Conservation (phyloP, 2,329 filamentous ascomycete species). For the Aspergillus cejpii region DNA sequence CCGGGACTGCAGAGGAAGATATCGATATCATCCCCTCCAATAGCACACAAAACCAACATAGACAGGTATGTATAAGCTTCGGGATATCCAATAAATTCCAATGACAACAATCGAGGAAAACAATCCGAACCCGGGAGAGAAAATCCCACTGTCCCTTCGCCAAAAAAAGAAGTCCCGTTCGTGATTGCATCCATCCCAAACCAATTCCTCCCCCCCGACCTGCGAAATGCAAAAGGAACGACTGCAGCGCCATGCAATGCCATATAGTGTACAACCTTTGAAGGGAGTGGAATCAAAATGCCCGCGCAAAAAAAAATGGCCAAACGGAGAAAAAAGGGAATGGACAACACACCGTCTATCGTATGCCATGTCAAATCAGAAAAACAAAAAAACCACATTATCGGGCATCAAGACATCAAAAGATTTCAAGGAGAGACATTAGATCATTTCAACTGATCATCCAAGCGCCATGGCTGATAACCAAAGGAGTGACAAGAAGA, state of each 20-base stretch:
- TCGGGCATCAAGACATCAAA: conserved; percentile 30
- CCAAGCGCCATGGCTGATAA: conserved; percentile 18
- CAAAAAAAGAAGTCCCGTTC: conserved; percentile 5
- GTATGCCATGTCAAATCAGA: conserved; percentile 21
- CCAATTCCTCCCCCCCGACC: conserved; percentile 20
- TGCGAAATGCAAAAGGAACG: conserved; percentile 34
- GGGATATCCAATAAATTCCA: not conserved
- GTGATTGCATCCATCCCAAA: conserved; percentile 15
- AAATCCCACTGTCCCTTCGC: conserved; percentile 11
- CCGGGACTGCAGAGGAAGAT: not conserved
- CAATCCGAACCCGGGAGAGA: not conserved
- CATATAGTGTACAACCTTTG: conserved; percentile 31
- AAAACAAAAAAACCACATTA: conserved; percentile 15
- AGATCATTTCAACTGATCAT: conserved; percentile 26
- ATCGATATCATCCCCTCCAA: conserved; percentile 1
- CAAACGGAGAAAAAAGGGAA: conserved; percentile 27
- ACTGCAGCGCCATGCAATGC: conserved; percentile 36
- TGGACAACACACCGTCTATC: conserved; percentile 32
- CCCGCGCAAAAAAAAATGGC: conserved; percentile 21
- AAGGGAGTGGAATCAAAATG: conserved; percentile 33
- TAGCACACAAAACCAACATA: conserved; percentile 4
- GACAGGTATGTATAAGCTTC: not conserved
- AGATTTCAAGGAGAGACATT: conserved; percentile 31
- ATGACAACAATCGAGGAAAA: conserved; percentile 1
- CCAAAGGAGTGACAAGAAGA: conserved; percentile 27